Evolutionary conservation across 2,329 filamentous ascomycete species (phyloP), one percentile per base, ranked within the genome.

Genomic region (Colletotrichum tofieldiae): DNA sequence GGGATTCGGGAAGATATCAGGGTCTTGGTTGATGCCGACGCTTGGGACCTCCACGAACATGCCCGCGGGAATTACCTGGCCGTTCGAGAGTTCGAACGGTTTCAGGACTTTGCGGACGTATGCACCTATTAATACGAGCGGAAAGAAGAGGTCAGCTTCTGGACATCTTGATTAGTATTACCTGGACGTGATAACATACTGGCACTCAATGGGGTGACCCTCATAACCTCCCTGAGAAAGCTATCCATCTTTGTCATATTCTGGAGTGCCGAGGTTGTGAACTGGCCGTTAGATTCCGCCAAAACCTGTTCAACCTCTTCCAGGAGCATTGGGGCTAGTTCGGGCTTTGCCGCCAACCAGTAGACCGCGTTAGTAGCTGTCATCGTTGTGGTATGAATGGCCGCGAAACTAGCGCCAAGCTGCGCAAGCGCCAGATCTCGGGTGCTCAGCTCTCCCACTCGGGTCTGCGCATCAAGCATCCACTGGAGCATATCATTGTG

Each of bases 61-160:
- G 32, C 84, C 85, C 1, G 81, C 78, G 0, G 85, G 84, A 18
- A 87, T 81, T 37, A 83, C 81, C 58, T 88, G 85, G 29, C 88
- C 88, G 76, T 87, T 87, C 54, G 87, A 88, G 3, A 89, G 85
- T 6, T 83, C 83, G 75, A 90, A 83, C 6, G 85, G 81, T 73
- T 85, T 82, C 43, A 86, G 78, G 11, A 88, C 86, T 73, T 86
- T 87, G 8, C 47, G 47, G 45, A 47, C 45, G 45, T 47, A 47
- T 1, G 45, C 18, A 23, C 45, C 45, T 47, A 20, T 47, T 1
- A n/a, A 2, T 6, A 47, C 4, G 20, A 43, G 41, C 41, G 20
- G 23, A 26, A 26, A 26, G 23, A n/a, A 47, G 45, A 8, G 18
- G 20, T 47, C 20, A 47, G 45, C 8, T 18, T 47, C 45, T 47